These are phyloP conservation scores for Saturnispora silvae DNA, from an alignment of 805 yeast genomes.

Conservation along the genomic window DNA sequence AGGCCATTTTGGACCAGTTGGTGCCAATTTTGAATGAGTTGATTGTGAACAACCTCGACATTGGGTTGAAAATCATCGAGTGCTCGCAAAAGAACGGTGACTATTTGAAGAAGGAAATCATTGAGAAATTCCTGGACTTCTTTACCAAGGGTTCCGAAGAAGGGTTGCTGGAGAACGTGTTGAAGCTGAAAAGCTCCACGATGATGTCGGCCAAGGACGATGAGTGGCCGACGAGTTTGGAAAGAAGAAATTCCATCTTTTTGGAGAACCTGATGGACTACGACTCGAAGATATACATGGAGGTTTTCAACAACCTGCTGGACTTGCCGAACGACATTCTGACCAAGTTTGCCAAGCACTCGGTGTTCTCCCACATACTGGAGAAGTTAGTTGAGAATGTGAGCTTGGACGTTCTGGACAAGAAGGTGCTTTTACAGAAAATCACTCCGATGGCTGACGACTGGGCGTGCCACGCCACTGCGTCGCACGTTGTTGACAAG, in stretches of 20 bases:
- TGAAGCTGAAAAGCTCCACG: conserved; percentile 58
- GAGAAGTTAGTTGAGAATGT: conserved; percentile 49
- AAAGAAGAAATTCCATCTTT: conserved; percentile 68
- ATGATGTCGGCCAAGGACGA: conserved; percentile 75
- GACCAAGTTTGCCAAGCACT: conserved; percentile 71
- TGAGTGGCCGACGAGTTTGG: conserved; percentile 91
- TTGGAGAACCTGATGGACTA: conserved; percentile 63
- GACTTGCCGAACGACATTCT: conserved; percentile 51
- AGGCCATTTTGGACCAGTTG: conserved; percentile 48
- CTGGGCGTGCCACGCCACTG: conserved; percentile 76
- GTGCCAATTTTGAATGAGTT: conserved; percentile 57
- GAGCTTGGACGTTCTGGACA: conserved; percentile 36
- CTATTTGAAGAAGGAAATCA: conserved; percentile 50
- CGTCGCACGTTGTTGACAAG: conserved; percentile 82
- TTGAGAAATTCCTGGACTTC: conserved; percentile 37
- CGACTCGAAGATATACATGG: conserved; percentile 47
- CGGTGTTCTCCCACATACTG: conserved; percentile 83
- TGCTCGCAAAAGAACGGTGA: conserved; percentile 49
- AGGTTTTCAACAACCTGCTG: conserved; percentile 50
- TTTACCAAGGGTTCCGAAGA: conserved; percentile 26
- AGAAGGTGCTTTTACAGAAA: conserved; percentile 59
- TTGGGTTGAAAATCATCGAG: conserved; percentile 56
- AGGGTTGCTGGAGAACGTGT: conserved; percentile 56
- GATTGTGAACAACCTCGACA: conserved; percentile 57
- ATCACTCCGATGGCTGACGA: conserved; percentile 41